These are phyloP conservation scores for Trichopus zeylanicus DNA, from an alignment of 116 monocot species.

Conservation along the genomic window DNA sequence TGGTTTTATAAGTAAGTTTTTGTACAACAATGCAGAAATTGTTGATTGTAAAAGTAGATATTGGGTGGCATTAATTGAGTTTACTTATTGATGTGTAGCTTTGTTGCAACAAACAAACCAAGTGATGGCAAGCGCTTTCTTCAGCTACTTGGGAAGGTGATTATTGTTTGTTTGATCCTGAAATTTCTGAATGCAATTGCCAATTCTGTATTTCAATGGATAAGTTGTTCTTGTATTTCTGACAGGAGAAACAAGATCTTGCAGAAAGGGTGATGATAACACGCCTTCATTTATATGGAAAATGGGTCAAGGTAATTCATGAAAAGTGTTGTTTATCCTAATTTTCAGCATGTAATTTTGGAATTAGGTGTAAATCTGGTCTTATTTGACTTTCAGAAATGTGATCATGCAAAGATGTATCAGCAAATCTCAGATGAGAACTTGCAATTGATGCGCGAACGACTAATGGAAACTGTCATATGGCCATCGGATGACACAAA, in stretches of 20 bases:
- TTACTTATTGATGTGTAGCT: conserved; percentile 30
- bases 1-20: conserved; percentile 89
- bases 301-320: conserved; percentile 86
- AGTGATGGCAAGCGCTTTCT: conserved; percentile 65
- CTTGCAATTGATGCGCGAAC: conserved; percentile 69
- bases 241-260: conserved; percentile 80
- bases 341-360: not conserved
- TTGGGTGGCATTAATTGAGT: not conserved
- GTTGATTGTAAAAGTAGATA: not conserved
- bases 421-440: conserved; percentile 74
- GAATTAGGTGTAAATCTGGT: not conserved
- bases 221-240: not conserved
- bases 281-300: conserved; percentile 81
- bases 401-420: conserved; percentile 83
- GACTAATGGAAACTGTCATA: conserved; percentile 82
- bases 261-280: conserved; percentile 97
- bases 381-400: conserved; percentile 46
- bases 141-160: conserved; percentile 71
- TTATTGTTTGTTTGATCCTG: not conserved
- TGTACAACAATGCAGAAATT: no score
- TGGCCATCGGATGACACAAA: conserved; percentile 91
- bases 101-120: conserved; percentile 49
- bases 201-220: not conserved
- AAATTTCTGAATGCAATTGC: not conserved
- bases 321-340: not conserved